Evolutionary conservation across 1,284 basidiomycete species (phyloP).

Genomic region (Pseudozyma thailandica): DNA sequence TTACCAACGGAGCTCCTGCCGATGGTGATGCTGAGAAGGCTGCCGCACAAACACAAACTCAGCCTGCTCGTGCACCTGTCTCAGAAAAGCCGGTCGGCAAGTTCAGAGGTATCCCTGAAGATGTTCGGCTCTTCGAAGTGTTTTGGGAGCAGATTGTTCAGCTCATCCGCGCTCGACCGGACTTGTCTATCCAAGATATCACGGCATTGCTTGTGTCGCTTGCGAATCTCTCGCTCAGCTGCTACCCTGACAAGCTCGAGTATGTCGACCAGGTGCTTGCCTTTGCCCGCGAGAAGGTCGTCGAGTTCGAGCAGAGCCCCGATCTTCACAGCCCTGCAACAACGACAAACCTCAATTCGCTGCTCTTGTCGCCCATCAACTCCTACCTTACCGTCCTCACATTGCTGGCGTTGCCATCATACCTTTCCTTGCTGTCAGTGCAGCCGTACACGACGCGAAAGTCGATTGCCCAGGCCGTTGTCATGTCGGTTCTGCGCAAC

Average conservation of each 20-base stretch:
- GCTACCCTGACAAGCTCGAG: conserved; percentile 67
- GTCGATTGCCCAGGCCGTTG: conserved; percentile 64
- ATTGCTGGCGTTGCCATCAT: conserved; percentile 63
- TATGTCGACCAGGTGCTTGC: conserved; percentile 67
- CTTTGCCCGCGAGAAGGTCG: conserved; percentile 62
- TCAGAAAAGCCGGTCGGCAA: conserved; percentile 50
- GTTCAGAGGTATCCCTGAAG: conserved; percentile 66
- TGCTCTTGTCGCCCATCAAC: conserved; percentile 64
- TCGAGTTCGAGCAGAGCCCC: conserved; percentile 54
- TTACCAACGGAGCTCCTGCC: conserved; percentile 15
- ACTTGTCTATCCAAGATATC: conserved; percentile 65
- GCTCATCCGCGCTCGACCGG: conserved; percentile 66
- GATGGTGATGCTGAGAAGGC: conserved; percentile 37
- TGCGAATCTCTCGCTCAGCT: conserved; percentile 63
- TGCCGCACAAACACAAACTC: conserved; percentile 14
- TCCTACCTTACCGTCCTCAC: conserved; percentile 63
- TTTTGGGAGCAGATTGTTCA: conserved; percentile 67
- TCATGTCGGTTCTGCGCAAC: conserved; percentile 62
- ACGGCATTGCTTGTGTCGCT: conserved; percentile 65
- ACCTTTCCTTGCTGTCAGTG: conserved; percentile 54
- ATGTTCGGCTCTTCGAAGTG: conserved; percentile 66
- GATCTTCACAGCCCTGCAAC: conserved; percentile 56
- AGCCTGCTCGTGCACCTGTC: conserved; percentile 19
- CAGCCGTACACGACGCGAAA: conserved; percentile 63
- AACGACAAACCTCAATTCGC: conserved; percentile 55